These are phyloP conservation scores for Sclerotinia trifoliorum DNA, from an alignment of 2,329 filamentous ascomycete genomes.

Conservation along the genomic window DNA sequence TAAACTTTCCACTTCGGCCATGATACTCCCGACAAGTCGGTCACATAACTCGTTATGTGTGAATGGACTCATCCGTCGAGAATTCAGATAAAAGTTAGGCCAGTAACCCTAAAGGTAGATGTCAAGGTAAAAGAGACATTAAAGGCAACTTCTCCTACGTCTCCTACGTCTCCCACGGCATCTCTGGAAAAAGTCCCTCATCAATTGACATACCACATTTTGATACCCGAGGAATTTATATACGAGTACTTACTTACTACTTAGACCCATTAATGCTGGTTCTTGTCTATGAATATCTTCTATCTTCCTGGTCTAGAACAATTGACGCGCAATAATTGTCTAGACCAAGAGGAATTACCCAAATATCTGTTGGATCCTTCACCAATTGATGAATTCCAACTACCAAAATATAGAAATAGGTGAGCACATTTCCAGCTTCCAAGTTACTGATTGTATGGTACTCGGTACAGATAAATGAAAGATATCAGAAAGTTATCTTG, in stretches of 20 bases:
- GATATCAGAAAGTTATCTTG: background rate
- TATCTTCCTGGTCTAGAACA: background rate
- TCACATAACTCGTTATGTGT: no score
- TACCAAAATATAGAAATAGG: background rate
- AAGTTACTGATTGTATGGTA: no score
- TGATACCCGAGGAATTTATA: constrained; percentile 1
- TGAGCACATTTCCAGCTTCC: background rate
- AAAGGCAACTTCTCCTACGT: no score
- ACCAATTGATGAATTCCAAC: background rate
- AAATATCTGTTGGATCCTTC: background rate
- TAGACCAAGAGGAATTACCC: background rate
- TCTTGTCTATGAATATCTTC: background rate
- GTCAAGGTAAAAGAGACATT: background rate
- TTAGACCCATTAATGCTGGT: constrained; percentile 5
- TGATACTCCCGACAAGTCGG: background rate
- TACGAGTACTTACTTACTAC: background rate
- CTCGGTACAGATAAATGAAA: background rate
- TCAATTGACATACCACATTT: background rate
- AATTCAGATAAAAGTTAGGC: no score
- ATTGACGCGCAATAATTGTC: constrained; percentile 5
- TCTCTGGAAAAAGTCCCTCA: no score
- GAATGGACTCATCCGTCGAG: no score
- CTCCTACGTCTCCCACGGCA: no score
- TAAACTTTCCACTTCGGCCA: background rate
- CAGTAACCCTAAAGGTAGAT: no score